phyloP scores from a whole-genome alignment of 495 filamentous ascomycete genomes.

The Penicillium alfredii region DNA sequence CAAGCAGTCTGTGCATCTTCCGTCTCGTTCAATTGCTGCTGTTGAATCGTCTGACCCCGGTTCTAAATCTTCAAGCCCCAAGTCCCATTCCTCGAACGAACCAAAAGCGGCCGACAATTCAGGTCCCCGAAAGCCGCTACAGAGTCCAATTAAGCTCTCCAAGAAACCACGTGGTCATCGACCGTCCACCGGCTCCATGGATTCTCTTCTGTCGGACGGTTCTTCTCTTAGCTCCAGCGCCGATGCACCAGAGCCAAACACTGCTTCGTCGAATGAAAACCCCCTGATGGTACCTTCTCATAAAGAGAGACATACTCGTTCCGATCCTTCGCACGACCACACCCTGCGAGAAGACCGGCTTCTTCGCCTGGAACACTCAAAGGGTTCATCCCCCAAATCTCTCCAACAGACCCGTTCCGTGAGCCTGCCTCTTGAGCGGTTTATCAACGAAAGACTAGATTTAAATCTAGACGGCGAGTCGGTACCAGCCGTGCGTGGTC shows the following conservation, averaged over 20 bases:
- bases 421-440: slow-evolving; percentile 40
- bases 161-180: slow-evolving; percentile 26
- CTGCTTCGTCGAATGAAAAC: slow-evolving; percentile 27
- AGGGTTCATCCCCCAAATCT: slow-evolving; percentile 13
- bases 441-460: slow-evolving; percentile 41
- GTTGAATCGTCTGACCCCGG: not conserved
- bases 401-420: slow-evolving; percentile 31
- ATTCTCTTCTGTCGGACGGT: slow-evolving; percentile 31
- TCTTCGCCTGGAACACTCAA: slow-evolving; percentile 24
- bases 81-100: not conserved
- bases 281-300: slow-evolving; percentile 23
- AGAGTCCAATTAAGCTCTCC: slow-evolving; percentile 40
- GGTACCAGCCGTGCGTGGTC: slow-evolving; percentile 6
- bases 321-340: slow-evolving; percentile 21
- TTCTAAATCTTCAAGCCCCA: not conserved
- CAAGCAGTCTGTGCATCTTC: too few species aligned
- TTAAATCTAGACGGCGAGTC: slow-evolving; percentile 20
- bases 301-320: slow-evolving; percentile 12
- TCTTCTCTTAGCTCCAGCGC: slow-evolving; percentile 34
- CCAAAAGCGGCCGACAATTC: slow-evolving; percentile 1
- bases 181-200: slow-evolving; percentile 29
- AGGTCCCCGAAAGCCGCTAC: slow-evolving; percentile 23
- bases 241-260: slow-evolving; percentile 22
- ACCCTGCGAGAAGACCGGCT: slow-evolving; percentile 33
- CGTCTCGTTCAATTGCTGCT: too few species aligned